phyloP scores from a whole-genome alignment of 192 early-diverging fungal species.

The Rhizophagus clarus region DNA sequence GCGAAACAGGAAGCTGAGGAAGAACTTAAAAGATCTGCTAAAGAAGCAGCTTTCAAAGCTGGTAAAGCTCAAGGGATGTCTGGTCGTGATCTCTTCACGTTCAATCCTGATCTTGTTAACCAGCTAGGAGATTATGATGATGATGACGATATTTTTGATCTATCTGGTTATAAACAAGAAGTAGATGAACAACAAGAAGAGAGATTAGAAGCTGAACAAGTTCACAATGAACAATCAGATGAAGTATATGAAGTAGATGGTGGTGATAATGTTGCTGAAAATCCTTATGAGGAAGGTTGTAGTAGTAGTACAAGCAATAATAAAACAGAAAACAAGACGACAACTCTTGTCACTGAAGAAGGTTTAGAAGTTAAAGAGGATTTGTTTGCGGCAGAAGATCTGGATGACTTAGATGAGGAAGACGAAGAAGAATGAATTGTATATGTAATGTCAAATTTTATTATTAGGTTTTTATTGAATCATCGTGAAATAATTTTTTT shows the following conservation, averaged over 20 bases:
- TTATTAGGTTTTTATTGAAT: too few species aligned
- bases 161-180: conserved; percentile 70
- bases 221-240: conserved; percentile 27
- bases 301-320: neutral
- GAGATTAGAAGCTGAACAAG: conserved; percentile 38
- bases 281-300: conserved; percentile 13
- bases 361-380: conserved; percentile 55
- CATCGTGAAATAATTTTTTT: too few species aligned
- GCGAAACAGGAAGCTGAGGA: conserved; percentile 71
- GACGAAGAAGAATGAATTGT: conserved; percentile 36
- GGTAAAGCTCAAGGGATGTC: conserved; percentile 93
- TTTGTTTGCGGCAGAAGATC: conserved; percentile 66
- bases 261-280: neutral
- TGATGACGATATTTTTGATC: conserved; percentile 80
- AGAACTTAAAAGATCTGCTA: conserved; percentile 66
- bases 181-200: conserved; percentile 52
- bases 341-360: conserved; percentile 24
- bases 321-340: neutral
- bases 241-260: conserved; percentile 1
- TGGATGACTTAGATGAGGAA: conserved; percentile 68
- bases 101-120: conserved; percentile 87
- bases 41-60: conserved; percentile 82
- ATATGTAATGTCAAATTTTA: neutral
- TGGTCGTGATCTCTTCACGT: conserved; percentile 96
- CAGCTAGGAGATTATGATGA: conserved; percentile 74